Base-by-base conservation (phyloP, 306 rosid genomes). In the Phaseolus lunatus region DNA sequence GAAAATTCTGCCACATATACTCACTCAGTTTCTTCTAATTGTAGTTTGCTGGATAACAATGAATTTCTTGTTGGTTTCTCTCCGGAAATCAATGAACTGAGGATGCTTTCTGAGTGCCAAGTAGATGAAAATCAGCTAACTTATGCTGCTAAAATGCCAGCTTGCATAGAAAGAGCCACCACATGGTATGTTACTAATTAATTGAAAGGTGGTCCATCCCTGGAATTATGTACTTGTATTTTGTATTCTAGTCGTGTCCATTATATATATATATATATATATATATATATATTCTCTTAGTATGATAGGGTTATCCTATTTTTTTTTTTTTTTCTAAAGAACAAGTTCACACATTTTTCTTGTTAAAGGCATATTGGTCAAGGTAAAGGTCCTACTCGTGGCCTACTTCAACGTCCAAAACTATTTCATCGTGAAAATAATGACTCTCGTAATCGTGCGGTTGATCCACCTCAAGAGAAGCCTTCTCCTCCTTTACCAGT, bases 11-110 rank as follows among this genome's bases (percentile, higher is more conserved):
- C 35, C 47, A 27, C 18, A 31, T 85, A 47, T 45, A 80, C 68
- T 70, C 13, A 53, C 68, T 70, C 13, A 49, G 20, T 83, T 84
- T 57, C 7, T 61, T 45, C 76, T 67, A 41, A 8, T 72, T 90
- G 80, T 88, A 95, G 98, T 70, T 82, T 95, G 71, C 78, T 95
- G 82, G 97, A 95, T 76, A 89, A 89, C 85, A 95, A 95, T 81
- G 81, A 77, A 65, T 78, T 74, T 82, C 92, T 95, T 75, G 78
- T 82, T 65, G 76, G 82, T 53, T 84, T 85, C 67, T 77, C 97
- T 68, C 92, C 93, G n/a, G 91, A 92, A 84, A 88, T 92, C 65
- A 70, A 83, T 79, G 70, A 71, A 65, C 79, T 89, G 72, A 83
- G 64, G 85, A 29, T 85, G 78, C 79, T 88, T 82, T 95, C 97